phyloP scores from a whole-genome alignment of 176 grass and related monocot genomes.

The Phragmites australis region DNA sequence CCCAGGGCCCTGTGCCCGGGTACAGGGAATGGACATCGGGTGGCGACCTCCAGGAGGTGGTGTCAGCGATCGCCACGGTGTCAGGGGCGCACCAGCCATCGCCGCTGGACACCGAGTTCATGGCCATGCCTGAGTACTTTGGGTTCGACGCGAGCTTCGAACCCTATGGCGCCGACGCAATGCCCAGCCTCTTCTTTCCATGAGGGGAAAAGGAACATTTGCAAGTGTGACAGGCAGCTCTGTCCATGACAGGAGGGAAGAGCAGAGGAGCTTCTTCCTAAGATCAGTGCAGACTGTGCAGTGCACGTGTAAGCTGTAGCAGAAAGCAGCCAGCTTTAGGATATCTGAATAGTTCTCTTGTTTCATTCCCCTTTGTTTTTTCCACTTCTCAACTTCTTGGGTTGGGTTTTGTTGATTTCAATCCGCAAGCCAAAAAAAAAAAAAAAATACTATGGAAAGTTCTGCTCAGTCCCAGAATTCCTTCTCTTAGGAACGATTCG shows the following conservation, averaged over 20 bases:
- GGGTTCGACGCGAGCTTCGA: conserved; percentile 43
- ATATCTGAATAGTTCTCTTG: conserved; percentile 30
- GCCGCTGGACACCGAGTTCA: conserved; percentile 27
- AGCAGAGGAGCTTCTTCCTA: conserved; percentile 38
- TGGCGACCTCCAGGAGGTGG: conserved; percentile 49
- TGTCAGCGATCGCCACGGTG: conserved; percentile 41
- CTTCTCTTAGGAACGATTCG: too few relatives aligned
- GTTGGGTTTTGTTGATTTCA: conserved; percentile 21
- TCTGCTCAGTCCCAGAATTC: background rate
- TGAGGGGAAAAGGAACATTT: conserved; percentile 23
- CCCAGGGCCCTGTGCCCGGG: conserved; percentile 30
- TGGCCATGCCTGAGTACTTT: conserved; percentile 27
- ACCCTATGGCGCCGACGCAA: background rate
- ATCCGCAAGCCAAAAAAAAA: background rate
- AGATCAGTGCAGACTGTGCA: conserved; percentile 25
- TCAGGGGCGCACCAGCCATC: conserved; percentile 21
- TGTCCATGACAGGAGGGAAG: conserved; percentile 35
- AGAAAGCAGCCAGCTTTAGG: background rate
- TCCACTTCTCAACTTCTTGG: background rate
- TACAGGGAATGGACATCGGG: conserved; percentile 34
- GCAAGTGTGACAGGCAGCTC: background rate
- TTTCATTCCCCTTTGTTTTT: conserved; percentile 11
- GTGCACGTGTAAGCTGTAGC: too few relatives aligned
- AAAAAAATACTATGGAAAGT: background rate
- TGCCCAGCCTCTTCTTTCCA: conserved; percentile 42